Base-by-base conservation (phyloP, 2,329 filamentous ascomycete genomes). In the Phaeosphaeria sp. region DNA sequence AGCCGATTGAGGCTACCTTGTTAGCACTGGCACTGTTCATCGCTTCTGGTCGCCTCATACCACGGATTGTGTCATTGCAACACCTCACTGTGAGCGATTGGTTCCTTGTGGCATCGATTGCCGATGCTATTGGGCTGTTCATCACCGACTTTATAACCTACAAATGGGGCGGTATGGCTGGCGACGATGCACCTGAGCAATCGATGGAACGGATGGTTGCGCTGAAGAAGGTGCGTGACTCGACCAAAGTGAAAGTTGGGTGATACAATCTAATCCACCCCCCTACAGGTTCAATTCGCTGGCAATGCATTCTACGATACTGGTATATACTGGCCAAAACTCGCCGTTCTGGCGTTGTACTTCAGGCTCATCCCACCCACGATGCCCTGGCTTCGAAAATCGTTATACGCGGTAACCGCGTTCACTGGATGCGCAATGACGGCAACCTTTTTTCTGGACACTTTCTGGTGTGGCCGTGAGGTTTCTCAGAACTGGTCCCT, bases 131-230 rank as follows among this genome's bases (percentile, higher is more conserved):
- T 4, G 65, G 58, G 6, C 60, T 68, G 3, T 64, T 68, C 52
- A 46, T 54, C 17, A 68, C 64, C 49, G 65, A 68, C 53, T 49
- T 58, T 11, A 51, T 68, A 58, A 68, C 65, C 25, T 68, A 68
- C 22, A 47, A 54, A 23, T 58, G 50, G 56, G 65, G 65, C 23
- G 65, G 65, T 6, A 68, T 68, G 62, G 48, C 52, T 11, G 58
- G 62, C n/a, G 52, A 59, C 9, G 58, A 52, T 20, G 18, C 43
- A 20, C 20, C 55, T 9, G 60, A 63, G 18, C 52, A 55, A 13
- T 53, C 64, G 5, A 33, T 27, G n/a, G 55, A 39, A 41, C 55
- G 39, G 6, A 36, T 44, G 2, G 58, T 65, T 27, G 55, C 56
- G 11, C 60, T 68, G 3, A 67, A 67, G 36, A 68, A 68, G 48